Base-by-base conservation (phyloP, 345 rosid species). In the Isatis tinctoria region DNA sequence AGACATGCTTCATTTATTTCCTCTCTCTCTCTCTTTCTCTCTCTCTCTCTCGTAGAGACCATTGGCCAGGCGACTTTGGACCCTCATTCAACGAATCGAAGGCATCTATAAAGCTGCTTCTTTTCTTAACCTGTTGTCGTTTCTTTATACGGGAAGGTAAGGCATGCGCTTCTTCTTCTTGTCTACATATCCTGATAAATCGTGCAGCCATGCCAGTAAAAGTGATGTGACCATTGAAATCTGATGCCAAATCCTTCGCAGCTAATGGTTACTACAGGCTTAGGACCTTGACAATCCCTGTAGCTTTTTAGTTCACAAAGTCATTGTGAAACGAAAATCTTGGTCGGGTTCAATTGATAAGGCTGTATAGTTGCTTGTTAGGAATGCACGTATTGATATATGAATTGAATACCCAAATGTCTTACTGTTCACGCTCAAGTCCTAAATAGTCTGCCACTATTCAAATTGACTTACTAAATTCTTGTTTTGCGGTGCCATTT, bases 81-180 rank as follows among this genome's bases (percentile, higher is more conserved):
- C 83, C 60, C 78, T 87, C 66, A 79, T 88, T 64, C 98, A 92
- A 64, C 88, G 85, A 3, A 72, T 89, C 17, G 97, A 96, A 83
- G 94, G 96, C 76, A 62, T 96, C 77, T 90, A 89, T 77, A 96
- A 87, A 88, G 91, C 91, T 83, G 92, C 90, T 60, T 90, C 98
- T 32, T 92, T 90, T 81, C 88, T 84, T 75, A 96, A 96, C 83
- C 87, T 96, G 27, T 85, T 92, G 53, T 58, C 92, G 67, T 96
- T 96, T 87, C 93, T 96, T 73, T 92, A 79, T 78, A 87, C 96
- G 0, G 99, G 99, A 83, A 86, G 94, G 98, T 91, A 85, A 28
- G 59, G 13, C n/a, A n/a, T n/a, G n/a, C n/a, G n/a, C 33, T 17
- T 8, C 1, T 54, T 32, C 27, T 4, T 56, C 56, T 30, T 20